Evolutionary conservation across 1,284 basidiomycete genomes (phyloP), one percentile per base, ranked within the genome.

Genomic region (Kwoniella shivajii): DNA sequence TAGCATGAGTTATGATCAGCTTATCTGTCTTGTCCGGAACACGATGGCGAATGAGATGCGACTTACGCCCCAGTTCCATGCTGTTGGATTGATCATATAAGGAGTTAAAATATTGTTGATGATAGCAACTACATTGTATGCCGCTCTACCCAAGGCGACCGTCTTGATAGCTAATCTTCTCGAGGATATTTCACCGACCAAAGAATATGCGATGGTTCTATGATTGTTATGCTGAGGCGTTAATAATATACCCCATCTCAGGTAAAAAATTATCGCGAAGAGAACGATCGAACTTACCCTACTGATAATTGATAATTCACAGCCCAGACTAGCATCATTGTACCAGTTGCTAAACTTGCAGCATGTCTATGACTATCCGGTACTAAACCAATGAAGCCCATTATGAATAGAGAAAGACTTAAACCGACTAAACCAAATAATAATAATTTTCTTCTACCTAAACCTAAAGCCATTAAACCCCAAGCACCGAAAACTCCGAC

Each of bases 101-200:
- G 80, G 80, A 9, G 74, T 76, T 18, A 80, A 64, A 29, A 79
- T 67, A 39, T 66, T 68, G 63, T 65, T 66, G 59, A 75, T 60
- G 60, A 78, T 79, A 62, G 80, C 81, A 64, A 79, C 76, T 44
- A 73, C 57, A 56, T 72, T 72, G 67, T 77, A 78, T 1, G 67
- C 59, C 50, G 68, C 70, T 46, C 83, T 77, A 30, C 80, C 78
- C 24, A 84, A 74, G 0, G 79, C 82, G 59, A 83, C 77, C 1
- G 82, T 81, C 74, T 84, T 84, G 63, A 80, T 77, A 43, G 78
- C 72, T 5, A 82, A 73, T 24, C 80, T 74, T 18, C 79, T 77
- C n/a, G 80, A 78, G 0, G 78, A 72, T 39, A 82, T 68, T 54
- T 82, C 81, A 16, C 79, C 77, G 7, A 82, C 80, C 46, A 82